phyloP scores from a whole-genome alignment of 2,329 filamentous ascomycete species.

The Penicillium hordei region DNA sequence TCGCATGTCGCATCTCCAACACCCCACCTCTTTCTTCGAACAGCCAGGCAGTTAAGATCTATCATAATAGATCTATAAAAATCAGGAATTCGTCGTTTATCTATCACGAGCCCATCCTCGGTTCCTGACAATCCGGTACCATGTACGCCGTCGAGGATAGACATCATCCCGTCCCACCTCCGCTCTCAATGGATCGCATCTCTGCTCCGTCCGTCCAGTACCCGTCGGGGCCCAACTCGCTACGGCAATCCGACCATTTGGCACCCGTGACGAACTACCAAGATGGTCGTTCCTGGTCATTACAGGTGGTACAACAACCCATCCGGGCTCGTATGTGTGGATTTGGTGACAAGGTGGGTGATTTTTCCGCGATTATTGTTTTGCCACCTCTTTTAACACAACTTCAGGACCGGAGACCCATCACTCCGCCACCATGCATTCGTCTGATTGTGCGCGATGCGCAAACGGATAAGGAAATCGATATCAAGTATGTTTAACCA shows the following conservation, averaged over 20 bases:
- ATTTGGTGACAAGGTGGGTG: constrained; percentile 88
- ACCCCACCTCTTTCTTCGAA: constrained; percentile 1
- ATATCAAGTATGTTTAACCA: constrained; percentile 67
- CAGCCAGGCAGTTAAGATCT: constrained; percentile 3
- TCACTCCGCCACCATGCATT: constrained; percentile 92
- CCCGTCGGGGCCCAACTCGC: constrained; percentile 35
- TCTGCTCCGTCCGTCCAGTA: constrained; percentile 38
- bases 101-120: constrained; percentile 19
- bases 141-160: constrained; percentile 44
- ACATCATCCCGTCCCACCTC: constrained; percentile 37
- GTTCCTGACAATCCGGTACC: constrained; percentile 30
- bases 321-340: constrained; percentile 95
- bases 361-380: background rate
- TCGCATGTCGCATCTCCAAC: constrained; percentile 26
- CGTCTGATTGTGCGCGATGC: constrained; percentile 75
- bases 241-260: constrained; percentile 37
- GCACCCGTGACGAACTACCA: constrained; percentile 42
- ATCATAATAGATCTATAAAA: constrained; percentile 9
- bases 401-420: constrained; percentile 81
- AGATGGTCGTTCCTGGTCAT: constrained; percentile 54
- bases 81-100: constrained; percentile 10
- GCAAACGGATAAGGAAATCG: constrained; percentile 73
- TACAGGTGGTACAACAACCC: constrained; percentile 86
- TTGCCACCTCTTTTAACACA: constrained; percentile 11
- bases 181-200: constrained; percentile 44